phyloP scores from a whole-genome alignment of 1,139 yeast genomes.

The Pneumocystis sp. region DNA sequence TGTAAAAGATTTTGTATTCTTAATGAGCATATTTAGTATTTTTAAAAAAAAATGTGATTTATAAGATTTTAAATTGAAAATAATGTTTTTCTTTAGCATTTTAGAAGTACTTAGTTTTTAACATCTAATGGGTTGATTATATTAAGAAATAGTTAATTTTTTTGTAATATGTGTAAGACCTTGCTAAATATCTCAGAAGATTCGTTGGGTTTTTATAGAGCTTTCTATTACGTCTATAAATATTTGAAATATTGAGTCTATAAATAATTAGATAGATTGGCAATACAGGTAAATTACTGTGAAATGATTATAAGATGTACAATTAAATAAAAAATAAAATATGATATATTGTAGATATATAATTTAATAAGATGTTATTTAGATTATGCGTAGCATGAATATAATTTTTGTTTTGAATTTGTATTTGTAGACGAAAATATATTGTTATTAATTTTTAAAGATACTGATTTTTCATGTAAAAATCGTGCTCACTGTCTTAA shows the following conservation, averaged over 20 bases:
- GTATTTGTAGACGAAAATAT: background rate
- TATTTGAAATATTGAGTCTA: background rate
- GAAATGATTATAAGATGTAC: background rate
- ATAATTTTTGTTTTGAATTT: background rate
- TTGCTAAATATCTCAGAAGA: background rate
- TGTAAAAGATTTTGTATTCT: background rate
- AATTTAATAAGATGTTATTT: background rate
- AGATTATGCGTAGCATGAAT: background rate
- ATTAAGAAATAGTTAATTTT: background rate
- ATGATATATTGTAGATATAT: background rate
- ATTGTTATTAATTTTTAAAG: background rate
- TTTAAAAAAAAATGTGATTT: background rate
- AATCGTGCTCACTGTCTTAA: background rate
- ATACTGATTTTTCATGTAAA: background rate
- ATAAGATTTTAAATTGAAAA: background rate
- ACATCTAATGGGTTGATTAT: background rate
- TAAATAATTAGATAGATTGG: background rate
- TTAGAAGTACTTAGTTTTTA: background rate
- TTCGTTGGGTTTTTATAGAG: background rate
- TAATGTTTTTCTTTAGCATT: background rate
- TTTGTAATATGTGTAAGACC: background rate
- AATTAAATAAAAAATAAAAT: background rate
- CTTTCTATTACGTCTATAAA: background rate
- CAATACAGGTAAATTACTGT: background rate
- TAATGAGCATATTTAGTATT: background rate